Percentiles rank a stretch among this genome's conserved stretches.
Conservation (phyloP, 1,284 basidiomycete genomes). For the Trametes sp. region DNA sequence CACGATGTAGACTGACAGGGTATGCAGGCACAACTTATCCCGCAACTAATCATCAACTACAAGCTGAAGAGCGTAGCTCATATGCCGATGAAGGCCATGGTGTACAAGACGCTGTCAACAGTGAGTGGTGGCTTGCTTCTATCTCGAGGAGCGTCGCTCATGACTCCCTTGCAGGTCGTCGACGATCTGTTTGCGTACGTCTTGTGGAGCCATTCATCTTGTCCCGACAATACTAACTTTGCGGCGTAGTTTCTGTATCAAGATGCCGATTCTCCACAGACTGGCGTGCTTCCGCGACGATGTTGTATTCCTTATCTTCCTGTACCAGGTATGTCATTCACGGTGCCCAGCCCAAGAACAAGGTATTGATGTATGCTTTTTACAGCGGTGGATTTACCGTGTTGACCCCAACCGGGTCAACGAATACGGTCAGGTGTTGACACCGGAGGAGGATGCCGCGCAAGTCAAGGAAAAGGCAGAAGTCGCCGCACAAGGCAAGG, state of each 20-base stretch:
- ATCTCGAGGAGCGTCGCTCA: neutral
- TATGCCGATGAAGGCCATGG: slow-evolving; percentile 97
- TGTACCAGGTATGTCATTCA: slow-evolving; percentile 72
- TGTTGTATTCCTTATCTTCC: slow-evolving; percentile 86
- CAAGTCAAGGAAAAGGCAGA: slow-evolving; percentile 40
- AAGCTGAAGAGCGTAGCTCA: slow-evolving; percentile 94
- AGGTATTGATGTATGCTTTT: slow-evolving; percentile 16
- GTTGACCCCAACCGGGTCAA: slow-evolving; percentile 94
- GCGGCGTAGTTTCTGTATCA: slow-evolving; percentile 81
- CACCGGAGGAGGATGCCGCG: slow-evolving; percentile 54
- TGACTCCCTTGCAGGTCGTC: slow-evolving; percentile 55
- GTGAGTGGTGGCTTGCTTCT: slow-evolving; percentile 38
- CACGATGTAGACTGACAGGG: neutral
- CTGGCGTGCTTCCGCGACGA: slow-evolving; percentile 93
- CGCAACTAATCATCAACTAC: slow-evolving; percentile 95
- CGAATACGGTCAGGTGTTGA: slow-evolving; percentile 91
- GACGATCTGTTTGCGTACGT: slow-evolving; percentile 92
- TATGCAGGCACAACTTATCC: slow-evolving; percentile 83
- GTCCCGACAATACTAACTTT: slow-evolving; percentile 13
- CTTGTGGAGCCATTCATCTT: neutral
- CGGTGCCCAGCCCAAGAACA: slow-evolving; percentile 4
- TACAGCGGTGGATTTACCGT: slow-evolving; percentile 93
- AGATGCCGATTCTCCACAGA: slow-evolving; percentile 95
- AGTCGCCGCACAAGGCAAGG: slow-evolving; percentile 45
- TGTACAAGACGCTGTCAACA: slow-evolving; percentile 91